These are phyloP conservation scores for Leishmania tarentolae DNA, from an alignment of 208 protist species.

Conservation along the genomic window DNA sequence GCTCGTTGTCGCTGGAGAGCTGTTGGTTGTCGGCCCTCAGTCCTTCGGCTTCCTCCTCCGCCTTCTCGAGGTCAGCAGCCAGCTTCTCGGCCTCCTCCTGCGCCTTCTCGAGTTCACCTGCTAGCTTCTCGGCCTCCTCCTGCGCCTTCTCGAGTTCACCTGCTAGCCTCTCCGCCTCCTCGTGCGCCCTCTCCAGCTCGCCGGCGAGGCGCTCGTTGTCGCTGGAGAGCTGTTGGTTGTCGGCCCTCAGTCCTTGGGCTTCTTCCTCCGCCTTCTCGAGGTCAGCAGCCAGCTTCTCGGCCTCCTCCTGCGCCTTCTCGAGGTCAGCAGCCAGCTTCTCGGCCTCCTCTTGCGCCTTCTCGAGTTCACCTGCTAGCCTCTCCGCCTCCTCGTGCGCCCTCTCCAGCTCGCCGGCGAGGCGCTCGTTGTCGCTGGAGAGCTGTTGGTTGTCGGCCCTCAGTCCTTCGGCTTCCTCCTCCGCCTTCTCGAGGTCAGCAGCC, in stretches of 20 bases:
- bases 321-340: background rate
- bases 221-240: background rate
- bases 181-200: background rate
- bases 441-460: too few relatives aligned
- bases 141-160: background rate
- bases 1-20: conserved; percentile 1
- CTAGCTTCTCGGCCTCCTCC: conserved; percentile 24
- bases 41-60: conserved; percentile 16
- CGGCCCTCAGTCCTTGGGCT: background rate
- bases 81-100: background rate
- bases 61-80: background rate
- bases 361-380: too few relatives aligned
- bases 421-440: too few relatives aligned
- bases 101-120: background rate
- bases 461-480: too few relatives aligned
- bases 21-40: conserved; percentile 29
- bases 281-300: background rate
- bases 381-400: too few relatives aligned
- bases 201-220: background rate
- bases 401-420: too few relatives aligned
- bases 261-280: background rate
- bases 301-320: background rate
- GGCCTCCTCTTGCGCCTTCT: background rate
- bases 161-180: conserved; percentile 19
- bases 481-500: too few relatives aligned